Conservation (phyloP, 306 rosid species). For the Pyrus bretschneideri region DNA sequence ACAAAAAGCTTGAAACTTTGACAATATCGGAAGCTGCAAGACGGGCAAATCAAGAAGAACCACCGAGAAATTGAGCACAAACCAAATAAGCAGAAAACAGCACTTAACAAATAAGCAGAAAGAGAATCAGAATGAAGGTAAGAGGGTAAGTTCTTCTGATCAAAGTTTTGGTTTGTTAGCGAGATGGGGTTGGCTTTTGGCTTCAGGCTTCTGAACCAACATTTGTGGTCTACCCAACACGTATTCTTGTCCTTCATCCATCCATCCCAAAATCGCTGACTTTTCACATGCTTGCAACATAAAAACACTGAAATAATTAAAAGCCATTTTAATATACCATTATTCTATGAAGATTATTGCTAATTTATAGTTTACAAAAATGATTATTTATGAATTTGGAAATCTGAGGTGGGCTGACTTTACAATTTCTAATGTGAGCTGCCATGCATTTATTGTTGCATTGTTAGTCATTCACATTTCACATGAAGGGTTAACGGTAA, state of each 20-base stretch:
- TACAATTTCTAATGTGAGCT: too few relatives aligned
- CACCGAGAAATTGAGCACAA: neutral
- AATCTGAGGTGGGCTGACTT: too few relatives aligned
- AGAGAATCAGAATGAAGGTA: neutral
- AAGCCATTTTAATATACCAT: neutral
- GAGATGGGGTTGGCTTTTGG: conserved; percentile 9
- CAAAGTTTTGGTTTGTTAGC: neutral
- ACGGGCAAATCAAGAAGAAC: neutral
- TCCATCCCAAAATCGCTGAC: conserved; percentile 9
- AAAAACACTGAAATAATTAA: neutral
- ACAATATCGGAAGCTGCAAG: conserved; percentile 14
- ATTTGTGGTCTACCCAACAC: conserved; percentile 68
- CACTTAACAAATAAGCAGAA: neutral
- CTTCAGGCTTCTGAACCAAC: conserved; percentile 19
- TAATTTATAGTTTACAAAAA: neutral
- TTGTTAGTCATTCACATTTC: too few relatives aligned
- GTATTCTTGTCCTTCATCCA: conserved; percentile 15
- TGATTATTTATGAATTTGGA: neutral
- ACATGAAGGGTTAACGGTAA: too few relatives aligned
- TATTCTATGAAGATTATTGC: neutral
- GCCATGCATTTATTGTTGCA: too few relatives aligned
- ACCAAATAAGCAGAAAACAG: neutral
- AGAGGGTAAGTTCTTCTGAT: neutral
- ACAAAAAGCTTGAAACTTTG: neutral
- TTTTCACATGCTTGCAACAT: neutral